These are phyloP conservation scores for Lactarius deliciosus DNA, from an alignment of 768 basidiomycete species.

Conservation along the genomic window DNA sequence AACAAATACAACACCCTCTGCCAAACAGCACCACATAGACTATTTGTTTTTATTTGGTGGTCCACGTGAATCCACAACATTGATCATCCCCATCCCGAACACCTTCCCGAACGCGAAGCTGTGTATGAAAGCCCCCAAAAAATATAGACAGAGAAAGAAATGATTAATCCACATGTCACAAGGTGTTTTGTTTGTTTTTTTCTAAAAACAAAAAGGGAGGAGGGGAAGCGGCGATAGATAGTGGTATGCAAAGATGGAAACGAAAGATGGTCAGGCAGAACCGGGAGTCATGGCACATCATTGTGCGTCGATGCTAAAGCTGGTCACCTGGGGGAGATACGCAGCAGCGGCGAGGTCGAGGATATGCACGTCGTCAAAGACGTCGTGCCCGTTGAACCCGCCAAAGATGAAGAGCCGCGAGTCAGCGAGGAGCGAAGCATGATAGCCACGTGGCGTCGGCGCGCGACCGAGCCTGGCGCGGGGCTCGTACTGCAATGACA, in stretches of 20 bases:
- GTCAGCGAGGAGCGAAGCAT: conserved; percentile 78
- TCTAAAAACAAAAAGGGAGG: background rate
- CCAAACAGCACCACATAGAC: no score
- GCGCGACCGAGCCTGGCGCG: conserved; percentile 66
- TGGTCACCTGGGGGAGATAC: conserved; percentile 85
- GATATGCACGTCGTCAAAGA: conserved; percentile 82
- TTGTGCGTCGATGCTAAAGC: conserved; percentile 42
- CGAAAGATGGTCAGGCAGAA: background rate
- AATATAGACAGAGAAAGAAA: background rate
- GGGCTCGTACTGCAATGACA: conserved; percentile 80
- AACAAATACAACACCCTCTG: no score
- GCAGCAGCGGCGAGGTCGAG: conserved; percentile 85
- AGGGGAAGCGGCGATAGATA: background rate
- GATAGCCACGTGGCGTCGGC: conserved; percentile 80
- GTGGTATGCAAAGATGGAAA: background rate
- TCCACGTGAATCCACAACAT: background rate
- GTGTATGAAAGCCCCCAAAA: background rate
- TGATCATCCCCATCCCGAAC: background rate
- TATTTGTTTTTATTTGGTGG: background rate
- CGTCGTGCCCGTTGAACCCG: conserved; percentile 80
- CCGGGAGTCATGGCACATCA: conserved; percentile 9
- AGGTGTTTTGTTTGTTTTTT: background rate
- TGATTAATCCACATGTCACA: background rate
- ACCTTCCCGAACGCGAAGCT: background rate
- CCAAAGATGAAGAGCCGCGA: conserved; percentile 84